Percentiles rank a stretch among this genome's conserved stretches.
phyloP scores from a whole-genome alignment of 1,284 basidiomycete genomes.

The Ganoderma meredithae region DNA sequence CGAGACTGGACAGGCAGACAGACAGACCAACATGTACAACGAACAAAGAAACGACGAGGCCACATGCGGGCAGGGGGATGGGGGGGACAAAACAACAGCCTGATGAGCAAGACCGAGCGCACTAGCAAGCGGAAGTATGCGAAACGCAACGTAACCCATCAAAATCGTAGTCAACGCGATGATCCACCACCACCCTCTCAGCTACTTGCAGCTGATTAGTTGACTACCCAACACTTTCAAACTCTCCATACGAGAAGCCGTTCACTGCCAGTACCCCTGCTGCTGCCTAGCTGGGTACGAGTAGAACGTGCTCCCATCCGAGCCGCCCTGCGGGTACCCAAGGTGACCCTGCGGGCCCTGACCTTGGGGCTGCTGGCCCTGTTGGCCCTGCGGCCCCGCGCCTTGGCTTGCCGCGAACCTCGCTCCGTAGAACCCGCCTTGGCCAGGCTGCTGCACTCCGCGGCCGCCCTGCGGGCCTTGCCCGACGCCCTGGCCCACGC shows the following conservation, averaged over 20 bases:
- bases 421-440: slow-evolving; percentile 67
- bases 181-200: slow-evolving; percentile 5
- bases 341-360: slow-evolving; percentile 70
- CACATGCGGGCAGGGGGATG: not conserved
- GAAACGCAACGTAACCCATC: slow-evolving; percentile 6
- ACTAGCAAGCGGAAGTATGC: slow-evolving; percentile 2
- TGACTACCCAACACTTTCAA: not conserved
- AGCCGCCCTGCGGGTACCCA: slow-evolving; percentile 68
- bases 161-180: slow-evolving; percentile 1
- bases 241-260: not conserved
- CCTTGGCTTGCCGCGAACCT: slow-evolving; percentile 61
- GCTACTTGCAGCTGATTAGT: not conserved
- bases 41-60: slow-evolving; percentile 9
- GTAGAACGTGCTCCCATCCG: slow-evolving; percentile 67
- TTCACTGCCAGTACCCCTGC: slow-evolving; percentile 76
- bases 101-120: slow-evolving; percentile 5
- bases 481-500: slow-evolving; percentile 48
- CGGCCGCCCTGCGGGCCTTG: slow-evolving; percentile 56
- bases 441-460: slow-evolving; percentile 56
- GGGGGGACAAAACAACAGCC: slow-evolving; percentile 11
- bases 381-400: slow-evolving; percentile 53
- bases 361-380: slow-evolving; percentile 49
- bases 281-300: slow-evolving; percentile 71
- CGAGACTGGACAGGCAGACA: slow-evolving; percentile 1
- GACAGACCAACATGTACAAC: slow-evolving; percentile 6